Evolutionary conservation across 192 early-diverging fungal genomes (phyloP).

Genomic region (Gaertneriomyces sp.): DNA sequence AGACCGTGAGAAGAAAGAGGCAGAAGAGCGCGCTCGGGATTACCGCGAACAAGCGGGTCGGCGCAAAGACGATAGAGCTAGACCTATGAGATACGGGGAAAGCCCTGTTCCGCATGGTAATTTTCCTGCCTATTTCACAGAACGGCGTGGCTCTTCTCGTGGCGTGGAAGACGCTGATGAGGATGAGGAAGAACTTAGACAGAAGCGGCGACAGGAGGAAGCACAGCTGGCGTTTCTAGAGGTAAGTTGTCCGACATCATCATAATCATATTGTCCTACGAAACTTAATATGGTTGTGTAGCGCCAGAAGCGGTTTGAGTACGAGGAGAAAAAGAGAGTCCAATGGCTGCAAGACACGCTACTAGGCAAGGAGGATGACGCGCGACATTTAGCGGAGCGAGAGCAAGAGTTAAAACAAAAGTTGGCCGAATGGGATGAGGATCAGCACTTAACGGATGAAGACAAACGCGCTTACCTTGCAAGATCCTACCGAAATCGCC

Average conservation of each 20-base stretch:
- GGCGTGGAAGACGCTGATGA: constrained; percentile 35
- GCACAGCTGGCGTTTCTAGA: constrained; percentile 40
- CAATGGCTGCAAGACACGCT: constrained; percentile 27
- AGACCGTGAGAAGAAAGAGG: constrained; percentile 50
- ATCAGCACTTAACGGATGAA: constrained; percentile 52
- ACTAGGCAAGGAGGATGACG: constrained; percentile 47
- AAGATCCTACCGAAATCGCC: constrained; percentile 16
- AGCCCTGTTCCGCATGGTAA: too few relatives aligned
- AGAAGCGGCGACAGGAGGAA: constrained; percentile 41
- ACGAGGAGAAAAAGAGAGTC: constrained; percentile 44
- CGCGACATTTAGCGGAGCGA: constrained; percentile 41
- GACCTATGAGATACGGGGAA: too few relatives aligned
- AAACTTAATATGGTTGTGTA: constrained; percentile 15
- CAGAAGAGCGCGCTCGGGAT: constrained; percentile 37
- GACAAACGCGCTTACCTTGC: constrained; percentile 19
- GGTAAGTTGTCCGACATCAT: constrained; percentile 15
- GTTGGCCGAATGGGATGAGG: constrained; percentile 71
- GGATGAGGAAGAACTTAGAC: constrained; percentile 48
- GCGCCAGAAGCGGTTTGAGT: constrained; percentile 66
- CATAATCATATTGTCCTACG: neutral
- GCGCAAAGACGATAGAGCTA: neutral
- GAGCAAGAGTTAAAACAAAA: constrained; percentile 34
- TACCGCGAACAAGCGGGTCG: constrained; percentile 20
- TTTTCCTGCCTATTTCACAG: too few relatives aligned
- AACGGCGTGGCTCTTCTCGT: too few relatives aligned